Evolutionary conservation across 108 stramenopile genomes (phyloP).

Genomic region (Cyclostephanos invisitatus): DNA sequence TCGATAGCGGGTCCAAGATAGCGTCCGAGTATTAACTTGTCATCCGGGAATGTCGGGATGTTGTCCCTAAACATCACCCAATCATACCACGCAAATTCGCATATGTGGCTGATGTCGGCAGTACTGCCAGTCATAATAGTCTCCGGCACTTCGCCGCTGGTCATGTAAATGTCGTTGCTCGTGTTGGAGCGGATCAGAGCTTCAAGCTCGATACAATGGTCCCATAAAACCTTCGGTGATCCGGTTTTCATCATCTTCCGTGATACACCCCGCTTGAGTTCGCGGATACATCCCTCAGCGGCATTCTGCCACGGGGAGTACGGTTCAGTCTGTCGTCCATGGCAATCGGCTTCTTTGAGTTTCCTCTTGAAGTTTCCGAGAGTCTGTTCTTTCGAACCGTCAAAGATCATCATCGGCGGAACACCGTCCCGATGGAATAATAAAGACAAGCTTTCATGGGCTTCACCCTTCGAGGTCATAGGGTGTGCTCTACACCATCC

Average conservation of each 20-base stretch:
- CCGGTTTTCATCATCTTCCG: constrained; percentile 10
- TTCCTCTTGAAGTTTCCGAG: constrained; percentile 24
- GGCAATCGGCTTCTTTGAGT: constrained; percentile 12
- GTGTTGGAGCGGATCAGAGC: no score
- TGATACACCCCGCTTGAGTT: constrained; percentile 27
- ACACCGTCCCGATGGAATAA: constrained; percentile 17
- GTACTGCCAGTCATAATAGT: constrained; percentile 35
- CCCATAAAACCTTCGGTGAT: constrained; percentile 29
- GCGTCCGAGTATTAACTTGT: constrained; percentile 13
- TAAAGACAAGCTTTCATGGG: constrained; percentile 1
- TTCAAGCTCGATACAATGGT: constrained; percentile 26
- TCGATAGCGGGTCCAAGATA: constrained; percentile 25
- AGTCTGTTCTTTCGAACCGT: constrained; percentile 32
- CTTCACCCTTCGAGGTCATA: constrained; percentile 21
- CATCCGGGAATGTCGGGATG: neutral
- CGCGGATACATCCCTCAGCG: constrained; percentile 21
- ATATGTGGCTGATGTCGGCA: neutral
- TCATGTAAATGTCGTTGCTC: constrained; percentile 9
- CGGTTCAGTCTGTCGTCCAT: constrained; percentile 26
- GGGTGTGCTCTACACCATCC: constrained; percentile 14
- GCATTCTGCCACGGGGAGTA: constrained; percentile 29
- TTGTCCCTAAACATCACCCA: constrained; percentile 8
- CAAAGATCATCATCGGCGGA: constrained; percentile 17
- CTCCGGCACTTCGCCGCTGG: constrained; percentile 3
- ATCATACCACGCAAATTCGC: no score